These are phyloP conservation scores for Prosopis cineraria DNA, from an alignment of 306 rosid genomes.

Conservation along the genomic window DNA sequence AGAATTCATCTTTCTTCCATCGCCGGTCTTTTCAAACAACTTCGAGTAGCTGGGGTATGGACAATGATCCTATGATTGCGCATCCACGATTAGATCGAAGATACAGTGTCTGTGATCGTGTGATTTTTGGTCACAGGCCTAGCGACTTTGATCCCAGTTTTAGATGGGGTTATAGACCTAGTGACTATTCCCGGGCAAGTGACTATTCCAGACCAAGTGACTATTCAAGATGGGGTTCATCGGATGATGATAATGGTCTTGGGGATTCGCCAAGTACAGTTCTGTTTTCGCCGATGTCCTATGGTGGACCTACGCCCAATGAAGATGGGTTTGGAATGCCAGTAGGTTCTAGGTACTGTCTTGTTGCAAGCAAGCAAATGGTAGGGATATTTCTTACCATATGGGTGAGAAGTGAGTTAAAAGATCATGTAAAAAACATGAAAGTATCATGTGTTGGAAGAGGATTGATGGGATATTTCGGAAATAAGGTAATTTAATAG, in stretches of 20 bases:
- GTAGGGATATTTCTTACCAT: conserved; percentile 96
- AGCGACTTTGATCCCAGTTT: conserved; percentile 75
- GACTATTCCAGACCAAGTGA: conserved; percentile 90
- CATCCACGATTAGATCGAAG: conserved; percentile 88
- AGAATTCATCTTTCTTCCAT: conserved; percentile 90
- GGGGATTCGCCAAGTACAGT: conserved; percentile 97
- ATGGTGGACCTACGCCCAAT: conserved; percentile 67
- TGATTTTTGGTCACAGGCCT: conserved; percentile 83
- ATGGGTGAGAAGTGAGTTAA: conserved; percentile 92
- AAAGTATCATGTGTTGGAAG: conserved; percentile 96
- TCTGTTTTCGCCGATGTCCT: conserved; percentile 79
- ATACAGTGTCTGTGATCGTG: conserved; percentile 95
- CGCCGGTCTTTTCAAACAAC: conserved; percentile 95
- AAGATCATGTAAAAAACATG: conserved; percentile 90
- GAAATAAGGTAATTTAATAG: conserved; percentile 80
- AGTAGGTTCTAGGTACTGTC: conserved; percentile 85
- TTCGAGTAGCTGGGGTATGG: conserved; percentile 79
- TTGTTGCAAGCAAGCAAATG: conserved; percentile 99
- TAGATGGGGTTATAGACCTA: conserved; percentile 86
- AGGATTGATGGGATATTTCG: conserved; percentile 99
- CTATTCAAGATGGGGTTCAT: conserved; percentile 95
- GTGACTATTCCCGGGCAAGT: conserved; percentile 82
- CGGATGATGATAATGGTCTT: conserved; percentile 89
- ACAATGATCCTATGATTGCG: conserved; percentile 72
- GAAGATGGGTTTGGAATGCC: conserved; percentile 84